Percentiles rank a stretch among this genome's conserved stretches.
Conservation (phyloP, 129 eudicot genomes). For the Flaveria brownii region DNA sequence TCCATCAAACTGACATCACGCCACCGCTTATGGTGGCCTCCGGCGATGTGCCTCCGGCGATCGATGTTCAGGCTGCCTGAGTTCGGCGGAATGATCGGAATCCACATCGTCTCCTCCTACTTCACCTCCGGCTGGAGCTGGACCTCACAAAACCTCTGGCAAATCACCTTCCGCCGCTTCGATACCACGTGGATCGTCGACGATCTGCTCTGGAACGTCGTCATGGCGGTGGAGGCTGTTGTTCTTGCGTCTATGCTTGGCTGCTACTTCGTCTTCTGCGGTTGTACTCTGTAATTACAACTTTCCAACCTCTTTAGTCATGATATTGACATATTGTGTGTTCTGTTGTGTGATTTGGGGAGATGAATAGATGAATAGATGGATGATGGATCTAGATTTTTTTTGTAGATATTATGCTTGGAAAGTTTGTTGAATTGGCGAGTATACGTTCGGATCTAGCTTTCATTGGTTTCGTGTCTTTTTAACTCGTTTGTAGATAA, state of each 20-base stretch:
- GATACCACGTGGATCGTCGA: slow-evolving; percentile 54
- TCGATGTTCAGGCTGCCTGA: slow-evolving; percentile 52
- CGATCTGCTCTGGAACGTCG: slow-evolving; percentile 59
- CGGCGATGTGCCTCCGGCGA: slow-evolving; percentile 38
- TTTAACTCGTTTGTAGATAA: too few relatives aligned
- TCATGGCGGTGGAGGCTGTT: slow-evolving; percentile 54
- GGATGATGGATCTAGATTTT: too few relatives aligned
- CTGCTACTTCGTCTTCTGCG: slow-evolving; percentile 71
- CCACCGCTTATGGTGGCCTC: slow-evolving; percentile 9
- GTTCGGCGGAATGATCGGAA: slow-evolving; percentile 27
- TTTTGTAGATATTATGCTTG: too few relatives aligned
- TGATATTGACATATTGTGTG: not conserved
- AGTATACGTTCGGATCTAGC: too few relatives aligned
- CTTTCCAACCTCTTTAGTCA: too few relatives aligned
- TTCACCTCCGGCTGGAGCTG: slow-evolving; percentile 36
- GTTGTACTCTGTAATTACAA: slow-evolving; percentile 61
- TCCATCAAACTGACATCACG: not conserved
- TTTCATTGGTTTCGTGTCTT: too few relatives aligned
- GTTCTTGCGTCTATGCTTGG: slow-evolving; percentile 60
- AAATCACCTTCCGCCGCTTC: slow-evolving; percentile 38
- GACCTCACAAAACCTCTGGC: slow-evolving; percentile 41
- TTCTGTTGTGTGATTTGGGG: too few relatives aligned
- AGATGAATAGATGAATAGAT: too few relatives aligned
- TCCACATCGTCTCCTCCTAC: slow-evolving; percentile 36
- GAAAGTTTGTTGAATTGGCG: too few relatives aligned